A percentile compares a stretch with the other conserved stretches of the same genome.
Evolutionary conservation across 2,329 filamentous ascomycete genomes (phyloP).

Genomic region (Penicillium sp.): DNA sequence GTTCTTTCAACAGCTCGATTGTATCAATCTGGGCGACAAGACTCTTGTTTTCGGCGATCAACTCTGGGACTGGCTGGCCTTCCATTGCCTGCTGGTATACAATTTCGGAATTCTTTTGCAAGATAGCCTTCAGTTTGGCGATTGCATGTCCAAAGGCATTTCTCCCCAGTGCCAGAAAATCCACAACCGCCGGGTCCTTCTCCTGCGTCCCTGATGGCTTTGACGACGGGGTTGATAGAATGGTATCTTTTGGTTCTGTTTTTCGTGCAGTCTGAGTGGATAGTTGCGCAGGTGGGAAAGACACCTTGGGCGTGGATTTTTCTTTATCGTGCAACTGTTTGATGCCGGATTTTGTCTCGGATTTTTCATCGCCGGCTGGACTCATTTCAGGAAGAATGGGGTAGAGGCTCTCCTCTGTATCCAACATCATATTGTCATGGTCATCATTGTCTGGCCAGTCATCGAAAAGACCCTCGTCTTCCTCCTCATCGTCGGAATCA

Average conservation of each 20-base stretch:
- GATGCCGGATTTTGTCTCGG: background rate
- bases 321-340: background rate
- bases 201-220: conserved; percentile 22
- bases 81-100: conserved; percentile 41
- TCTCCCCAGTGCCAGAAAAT: conserved; percentile 34
- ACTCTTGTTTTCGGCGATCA: conserved; percentile 37
- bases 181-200: conserved; percentile 27
- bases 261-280: conserved; percentile 10
- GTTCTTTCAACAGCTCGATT: conserved; percentile 34
- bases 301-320: background rate
- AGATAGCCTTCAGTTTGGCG: conserved; percentile 30
- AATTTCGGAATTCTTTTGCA: conserved; percentile 38
- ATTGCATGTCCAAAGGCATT: conserved; percentile 29
- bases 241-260: conserved; percentile 4
- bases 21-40: conserved; percentile 41
- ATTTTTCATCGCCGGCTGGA: conserved; percentile 9
- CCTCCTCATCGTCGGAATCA: conserved; percentile 38
- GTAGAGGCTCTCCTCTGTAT: conserved; percentile 30
- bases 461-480: conserved; percentile 21
- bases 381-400: conserved; percentile 30
- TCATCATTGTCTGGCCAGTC: conserved; percentile 25
- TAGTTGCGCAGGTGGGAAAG: conserved; percentile 13
- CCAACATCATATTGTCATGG: conserved; percentile 18
- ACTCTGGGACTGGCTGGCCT: conserved; percentile 34
- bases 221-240: conserved; percentile 16